Percentiles rank a stretch among this genome's conserved stretches.
Evolutionary conservation across 768 basidiomycete species (phyloP).

Genomic region (Phylloporus sp.): DNA sequence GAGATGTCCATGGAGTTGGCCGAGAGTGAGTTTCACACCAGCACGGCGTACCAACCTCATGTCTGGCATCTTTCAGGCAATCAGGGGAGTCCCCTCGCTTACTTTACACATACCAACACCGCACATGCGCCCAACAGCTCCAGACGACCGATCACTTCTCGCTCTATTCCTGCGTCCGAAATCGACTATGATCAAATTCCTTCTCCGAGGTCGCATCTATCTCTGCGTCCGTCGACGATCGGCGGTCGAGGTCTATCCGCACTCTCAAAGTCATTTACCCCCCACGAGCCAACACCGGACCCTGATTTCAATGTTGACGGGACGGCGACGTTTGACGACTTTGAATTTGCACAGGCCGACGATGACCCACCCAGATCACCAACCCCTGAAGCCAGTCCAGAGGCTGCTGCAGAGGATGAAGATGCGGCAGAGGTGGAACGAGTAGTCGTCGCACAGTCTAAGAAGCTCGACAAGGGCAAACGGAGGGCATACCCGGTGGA

Average conservation of each 20-base stretch:
- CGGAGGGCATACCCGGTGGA: conserved; percentile 29
- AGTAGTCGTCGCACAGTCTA: conserved; percentile 21
- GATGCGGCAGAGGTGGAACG: conserved; percentile 32
- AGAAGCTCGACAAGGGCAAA: conserved; percentile 38
- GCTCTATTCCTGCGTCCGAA: conserved; percentile 47
- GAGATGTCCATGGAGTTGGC: conserved; percentile 77
- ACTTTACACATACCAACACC: conserved; percentile 33
- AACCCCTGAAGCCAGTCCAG: conserved; percentile 47
- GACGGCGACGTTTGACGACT: conserved; percentile 26
- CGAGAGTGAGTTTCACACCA: conserved; percentile 56
- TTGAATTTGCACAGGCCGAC: conserved; percentile 18
- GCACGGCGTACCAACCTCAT: conserved; percentile 3
- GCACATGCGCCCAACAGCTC: conserved; percentile 36
- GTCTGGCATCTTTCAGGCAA: conserved; percentile 17
- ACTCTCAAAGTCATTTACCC: conserved; percentile 27
- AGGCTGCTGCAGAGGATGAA: conserved; percentile 31
- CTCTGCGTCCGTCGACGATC: conserved; percentile 29
- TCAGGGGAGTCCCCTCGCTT: conserved; percentile 30
- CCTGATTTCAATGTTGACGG: conserved; percentile 23
- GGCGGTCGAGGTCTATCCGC: conserved; percentile 34
- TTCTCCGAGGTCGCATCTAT: conserved; percentile 43
- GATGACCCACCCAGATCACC: conserved; percentile 35
- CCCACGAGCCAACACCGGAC: conserved; percentile 19
- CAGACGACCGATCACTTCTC: conserved; percentile 36
- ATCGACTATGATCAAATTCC: conserved; percentile 60